Conservation (phyloP, 2,329 filamentous ascomycete genomes). For the Cordyceps fumosorosea region DNA sequence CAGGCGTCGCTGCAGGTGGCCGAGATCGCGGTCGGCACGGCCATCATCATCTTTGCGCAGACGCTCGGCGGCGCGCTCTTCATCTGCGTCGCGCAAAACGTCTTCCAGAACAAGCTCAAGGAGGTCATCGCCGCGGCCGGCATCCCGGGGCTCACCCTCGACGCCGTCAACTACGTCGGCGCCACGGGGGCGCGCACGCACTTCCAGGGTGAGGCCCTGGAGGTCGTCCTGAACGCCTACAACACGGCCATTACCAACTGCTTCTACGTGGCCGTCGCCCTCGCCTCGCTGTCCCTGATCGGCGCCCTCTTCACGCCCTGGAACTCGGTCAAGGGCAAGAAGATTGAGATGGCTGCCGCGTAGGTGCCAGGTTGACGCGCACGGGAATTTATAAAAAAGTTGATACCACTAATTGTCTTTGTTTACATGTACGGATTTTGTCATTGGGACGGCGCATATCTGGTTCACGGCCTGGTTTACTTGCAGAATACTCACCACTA, state of each 20-base stretch:
- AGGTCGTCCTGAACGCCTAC: slow-evolving; percentile 34
- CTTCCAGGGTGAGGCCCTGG: slow-evolving; percentile 24
- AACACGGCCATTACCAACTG: slow-evolving; percentile 36
- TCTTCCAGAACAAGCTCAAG: slow-evolving; percentile 42
- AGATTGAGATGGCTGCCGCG: slow-evolving; percentile 26
- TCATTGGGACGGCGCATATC: slow-evolving; percentile 1
- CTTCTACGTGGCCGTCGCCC: slow-evolving; percentile 37
- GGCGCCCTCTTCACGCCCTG: slow-evolving; percentile 41
- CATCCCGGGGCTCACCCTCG: slow-evolving; percentile 29
- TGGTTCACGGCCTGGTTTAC: neutral
- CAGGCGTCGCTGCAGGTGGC: slow-evolving; percentile 36
- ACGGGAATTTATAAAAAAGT: neutral
- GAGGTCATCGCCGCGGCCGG: slow-evolving; percentile 29
- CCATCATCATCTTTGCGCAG: slow-evolving; percentile 40
- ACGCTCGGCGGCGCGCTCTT: slow-evolving; percentile 41
- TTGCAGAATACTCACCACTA: neutral
- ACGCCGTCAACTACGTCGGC: slow-evolving; percentile 27
- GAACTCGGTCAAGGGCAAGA: slow-evolving; percentile 52
- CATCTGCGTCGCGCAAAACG: slow-evolving; percentile 43
- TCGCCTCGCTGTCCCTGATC: slow-evolving; percentile 37
- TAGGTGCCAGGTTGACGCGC: slow-evolving; percentile 11
- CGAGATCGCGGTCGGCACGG: slow-evolving; percentile 41
- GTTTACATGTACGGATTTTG: neutral
- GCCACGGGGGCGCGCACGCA: slow-evolving; percentile 30
- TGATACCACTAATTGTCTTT: slow-evolving; percentile 1